Evolutionary conservation across 2,329 filamentous ascomycete species (phyloP), one percentile per base, ranked within the genome.

Genomic region (Sarocladium kiliense): DNA sequence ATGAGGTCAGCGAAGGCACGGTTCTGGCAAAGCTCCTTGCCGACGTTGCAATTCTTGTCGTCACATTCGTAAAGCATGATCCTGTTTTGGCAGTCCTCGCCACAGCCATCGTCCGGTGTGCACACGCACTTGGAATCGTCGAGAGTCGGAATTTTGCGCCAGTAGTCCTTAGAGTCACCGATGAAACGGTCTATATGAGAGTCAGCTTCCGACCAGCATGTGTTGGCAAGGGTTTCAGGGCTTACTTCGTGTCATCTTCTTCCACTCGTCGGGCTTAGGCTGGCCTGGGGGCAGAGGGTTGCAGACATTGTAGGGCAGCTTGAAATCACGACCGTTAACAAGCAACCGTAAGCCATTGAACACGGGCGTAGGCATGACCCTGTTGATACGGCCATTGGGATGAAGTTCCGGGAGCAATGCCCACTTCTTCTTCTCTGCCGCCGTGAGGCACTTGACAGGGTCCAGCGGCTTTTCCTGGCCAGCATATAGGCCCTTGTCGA

Each of bases 1-100:
- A 85, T 85, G 39, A 99, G 78, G 58, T 88, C 84, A 27, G 89
- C 85, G 71, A 99, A 99, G 21, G 88, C 87, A 26, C 94, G 89
- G 67, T 99, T 99, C 25, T 83, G 84, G 70, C 94, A 99, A 50
- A 77, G 66, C 19, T 84, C 79, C n/a, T 82, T 77, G 39, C 88
- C 87, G 16, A 93, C 76, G 57, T 86, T 88, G 75, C 94, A 99
- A 68, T 97, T 99, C 56, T 81, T 86, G 47, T 87, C 82, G 68
- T 97, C 91, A 68, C 94, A 99, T 73, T 99, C 94, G 69, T 97
- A 97, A 55, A 96, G 85, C 91, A 97, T 97, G 69, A 91, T 91
- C 59, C 91, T 81, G 69, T 99, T 99, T 66, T 96, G 89, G 71
- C 94, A 99, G 63, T 88, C 81, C 59, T 97, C 91, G 59, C 85